phyloP scores from a whole-genome alignment of 345 rosid species.

The Dovyalis caffra region DNA sequence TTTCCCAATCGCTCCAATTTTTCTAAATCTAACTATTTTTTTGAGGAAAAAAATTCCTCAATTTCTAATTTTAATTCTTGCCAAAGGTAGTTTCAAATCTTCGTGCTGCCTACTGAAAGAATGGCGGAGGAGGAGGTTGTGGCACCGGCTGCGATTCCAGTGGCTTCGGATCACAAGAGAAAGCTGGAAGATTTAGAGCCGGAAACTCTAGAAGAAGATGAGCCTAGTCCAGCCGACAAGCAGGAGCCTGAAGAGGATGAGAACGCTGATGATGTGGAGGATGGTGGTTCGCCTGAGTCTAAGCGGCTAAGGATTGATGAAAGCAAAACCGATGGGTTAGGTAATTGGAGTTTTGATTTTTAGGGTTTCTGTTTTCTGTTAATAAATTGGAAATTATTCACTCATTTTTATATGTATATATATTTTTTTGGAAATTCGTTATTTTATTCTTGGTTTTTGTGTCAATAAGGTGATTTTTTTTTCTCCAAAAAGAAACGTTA shows the following conservation, averaged over 20 bases:
- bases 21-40: no score
- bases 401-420: no score
- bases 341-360: conserved; percentile 25
- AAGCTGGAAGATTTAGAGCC: conserved; percentile 60
- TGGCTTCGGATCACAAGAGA: conserved; percentile 63
- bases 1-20: background rate
- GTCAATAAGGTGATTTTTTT: background rate
- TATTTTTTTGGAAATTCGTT: background rate
- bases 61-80: background rate
- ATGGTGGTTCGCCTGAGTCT: conserved; percentile 38
- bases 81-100: background rate
- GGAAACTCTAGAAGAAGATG: conserved; percentile 7
- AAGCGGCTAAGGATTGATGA: conserved; percentile 61
- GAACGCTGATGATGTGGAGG: conserved; percentile 16
- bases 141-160: conserved; percentile 13
- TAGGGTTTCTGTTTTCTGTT: background rate
- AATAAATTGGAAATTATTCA: background rate
- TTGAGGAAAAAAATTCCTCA: no score
- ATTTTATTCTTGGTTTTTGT: background rate
- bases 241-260: conserved; percentile 17
- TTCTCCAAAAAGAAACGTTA: background rate
- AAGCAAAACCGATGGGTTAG: conserved; percentile 39
- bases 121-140: conserved; percentile 72
- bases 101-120: background rate
- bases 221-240: conserved; percentile 8